Evolutionary conservation across 257 asterid species (phyloP), one percentile per base, ranked within the genome.

Genomic region (Ocimum tenuiflorum): DNA sequence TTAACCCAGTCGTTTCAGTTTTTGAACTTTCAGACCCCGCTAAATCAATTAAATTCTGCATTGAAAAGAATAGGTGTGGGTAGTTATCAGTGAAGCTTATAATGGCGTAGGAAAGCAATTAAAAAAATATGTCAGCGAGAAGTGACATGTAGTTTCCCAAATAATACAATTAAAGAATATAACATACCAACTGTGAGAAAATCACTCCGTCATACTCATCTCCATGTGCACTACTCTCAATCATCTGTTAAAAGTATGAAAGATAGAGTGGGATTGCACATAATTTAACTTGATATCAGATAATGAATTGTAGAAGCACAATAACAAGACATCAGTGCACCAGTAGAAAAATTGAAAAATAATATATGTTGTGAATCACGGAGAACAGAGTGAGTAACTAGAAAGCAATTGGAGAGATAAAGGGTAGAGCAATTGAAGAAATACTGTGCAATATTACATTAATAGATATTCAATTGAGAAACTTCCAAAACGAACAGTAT

Each of bases 1-100:
- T 92, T 66, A 90, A 53, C 59, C 99, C 99, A 8, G 87, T 86
- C 63, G 99, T 90, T 80, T 85, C 97, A 49, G 79, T 96, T 82
- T 66, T 94, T 66, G 97, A 94, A 81, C 97, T 94, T 85, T 94
- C 99, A 66, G 99, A 94, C 75, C 99, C 99, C 46, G 99, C 99
- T 88, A 90, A 81, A 83, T 94, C 99, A 83, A 94, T 94, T 70
- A 90, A 92, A 83, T 94, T 91, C 99, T 94, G n/a, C n/a, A n/a
- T n/a, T n/a, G 39, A 57, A 67, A 48, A 70, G 31, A 54, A 60
- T 49, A 35, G 31, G 1, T 55, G 7, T 19, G 0, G 8, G 20
- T 59, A 72, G 52, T 22, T 27, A 45, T 54, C 22, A 17, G 60
- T 68, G 57, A 63, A 33, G 65, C 49, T 17, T 13, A 57, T 42